Base-by-base conservation (phyloP, 2,329 filamentous ascomycete species). In the Phyllosticta ampelicida region DNA sequence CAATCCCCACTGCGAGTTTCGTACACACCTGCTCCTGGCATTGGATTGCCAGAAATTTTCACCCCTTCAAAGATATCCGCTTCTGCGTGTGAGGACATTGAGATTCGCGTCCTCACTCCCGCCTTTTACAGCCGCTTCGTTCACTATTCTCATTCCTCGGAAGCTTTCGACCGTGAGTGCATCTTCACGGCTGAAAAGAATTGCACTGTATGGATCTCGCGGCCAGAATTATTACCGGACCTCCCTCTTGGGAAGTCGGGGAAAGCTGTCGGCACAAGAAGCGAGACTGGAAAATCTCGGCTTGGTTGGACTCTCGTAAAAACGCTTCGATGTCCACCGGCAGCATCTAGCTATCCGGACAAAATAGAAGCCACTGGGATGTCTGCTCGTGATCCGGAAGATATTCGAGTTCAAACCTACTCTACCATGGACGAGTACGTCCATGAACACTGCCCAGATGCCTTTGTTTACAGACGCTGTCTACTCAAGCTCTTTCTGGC, bases 51-150 rank as follows among this genome's bases (percentile, higher is more conserved):
- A 61, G 62, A 60, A 64, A n/a, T 58, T 48, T 1, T 62, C 69
- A 2, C 36, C 13, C n/a, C 36, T 44, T 44, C 36, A n/a, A 44
- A 44, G 36, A 16, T 44, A 3, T 56, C 55, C 2, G 70, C 23
- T 74, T 51, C 49, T 21, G 49, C 23, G 19, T 21, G 10, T 78
- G 61, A 44, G 36, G 36, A 44, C 36, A 44, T 86, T 5, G 79
- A 80, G 50, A 71, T 88, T 53, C 78, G 78, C 56, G 73, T 88
- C 4, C 68, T 86, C 19, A 85, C 82, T 0, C 85, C 86, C 0
- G 75, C 73, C 0, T 89, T 89, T 65, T 89, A 89, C 71, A 77
- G 80, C 11, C 78, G 84, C 26, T 83, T 88, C 53, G 75, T 84
- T 0, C 77, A 80, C 62, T 87, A 88, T 65, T 74, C 80, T 0